These are phyloP conservation scores for Calvatia gigantea DNA, from an alignment of 768 basidiomycete genomes.

Conservation along the genomic window DNA sequence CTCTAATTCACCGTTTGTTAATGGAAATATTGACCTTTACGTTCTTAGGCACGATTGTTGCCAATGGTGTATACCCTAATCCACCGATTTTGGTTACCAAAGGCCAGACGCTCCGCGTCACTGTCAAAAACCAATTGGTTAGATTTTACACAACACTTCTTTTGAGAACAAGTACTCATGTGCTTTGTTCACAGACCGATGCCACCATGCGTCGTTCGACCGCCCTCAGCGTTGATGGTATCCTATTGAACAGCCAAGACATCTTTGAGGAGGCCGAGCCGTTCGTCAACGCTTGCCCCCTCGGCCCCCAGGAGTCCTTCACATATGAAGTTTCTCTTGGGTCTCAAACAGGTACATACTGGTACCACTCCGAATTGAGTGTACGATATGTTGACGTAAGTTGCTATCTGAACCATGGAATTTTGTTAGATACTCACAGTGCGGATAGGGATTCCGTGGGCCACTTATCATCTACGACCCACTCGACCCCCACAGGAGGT, in stretches of 20 bases:
- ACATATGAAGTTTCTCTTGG: slow-evolving; percentile 24
- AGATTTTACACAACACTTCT: slow-evolving; percentile 15
- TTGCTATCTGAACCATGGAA: no score
- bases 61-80: slow-evolving; percentile 30
- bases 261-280: slow-evolving; percentile 23
- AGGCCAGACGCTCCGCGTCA: slow-evolving; percentile 38
- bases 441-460: slow-evolving; percentile 36
- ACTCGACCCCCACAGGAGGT: slow-evolving; percentile 32
- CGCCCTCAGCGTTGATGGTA: slow-evolving; percentile 22
- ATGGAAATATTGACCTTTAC: background rate
- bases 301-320: slow-evolving; percentile 25
- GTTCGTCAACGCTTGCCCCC: slow-evolving; percentile 27
- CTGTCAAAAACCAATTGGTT: slow-evolving; percentile 39
- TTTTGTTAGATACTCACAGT: background rate
- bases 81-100: slow-evolving; percentile 18
- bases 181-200: slow-evolving; percentile 25
- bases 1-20: no score
- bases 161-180: background rate
- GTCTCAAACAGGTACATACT: slow-evolving; percentile 28
- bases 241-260: slow-evolving; percentile 18
- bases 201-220: slow-evolving; percentile 29
- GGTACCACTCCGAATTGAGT: slow-evolving; percentile 23
- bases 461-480: slow-evolving; percentile 36
- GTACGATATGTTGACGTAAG: slow-evolving; percentile 22
- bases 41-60: slow-evolving; percentile 13